Base-by-base conservation (phyloP, 78 protist species). In the Creolimax fragrantissima region DNA sequence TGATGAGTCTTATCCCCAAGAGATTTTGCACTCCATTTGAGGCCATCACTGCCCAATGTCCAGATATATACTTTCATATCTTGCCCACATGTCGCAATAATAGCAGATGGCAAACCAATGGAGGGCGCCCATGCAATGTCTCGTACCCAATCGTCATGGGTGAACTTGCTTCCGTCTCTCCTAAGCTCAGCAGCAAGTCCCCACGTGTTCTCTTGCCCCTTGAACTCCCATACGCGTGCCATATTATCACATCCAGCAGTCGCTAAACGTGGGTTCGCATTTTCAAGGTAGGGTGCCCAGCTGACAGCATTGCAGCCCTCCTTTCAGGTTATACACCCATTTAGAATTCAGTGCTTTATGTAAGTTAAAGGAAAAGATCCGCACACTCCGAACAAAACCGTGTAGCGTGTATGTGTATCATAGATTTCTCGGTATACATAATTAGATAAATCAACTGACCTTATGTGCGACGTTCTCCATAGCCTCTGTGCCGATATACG, bases 81-180 rank as follows among this genome's bases (percentile, higher is more conserved):
- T 58, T 88, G 94, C 7, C 88, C 85, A 83, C 94, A 44, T n/a
- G 42, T 17, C 41, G 91, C 92, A 7, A 88, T 3, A n/a, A 44
- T 2, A 88, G 43, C n/a, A 45, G 4, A 5, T 45, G 81, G 74
- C 44, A 93, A 36, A 35, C 97, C 98, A 42, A 94, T 45, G 43
- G 84, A 88, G 43, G 99, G 99, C 35, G 99, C 97, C 98, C 98
- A 98, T 17, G 91, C 99, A 17, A 98, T 99, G 67, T 97, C 99
- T 43, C 99, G 94, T 11, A 98, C 99, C 99, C 99, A 98, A 90
- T 95, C 98, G 81, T 94, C 92, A 93, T 98, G 99, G n/a, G 67
- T 93, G n/a, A 42, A 92, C 2, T 91, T 32, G 3, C n/a, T 88
- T 3, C 35, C 90, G 44, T 88, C 91, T 45, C 5, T 7, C 44